phyloP scores from a whole-genome alignment of 768 basidiomycete species.

The Xerocomus spinulosus region DNA sequence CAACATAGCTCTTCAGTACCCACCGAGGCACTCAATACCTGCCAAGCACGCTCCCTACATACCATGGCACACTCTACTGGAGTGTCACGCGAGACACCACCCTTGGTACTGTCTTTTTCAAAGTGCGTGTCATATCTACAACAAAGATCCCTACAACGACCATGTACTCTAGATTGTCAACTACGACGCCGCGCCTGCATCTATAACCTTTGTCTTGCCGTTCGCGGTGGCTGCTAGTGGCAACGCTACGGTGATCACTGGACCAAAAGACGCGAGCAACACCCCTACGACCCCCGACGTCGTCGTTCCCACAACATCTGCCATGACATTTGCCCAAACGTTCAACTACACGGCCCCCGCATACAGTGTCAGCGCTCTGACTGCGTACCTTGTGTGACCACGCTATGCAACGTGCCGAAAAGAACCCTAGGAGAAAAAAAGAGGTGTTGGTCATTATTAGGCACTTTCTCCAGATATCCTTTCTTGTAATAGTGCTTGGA shows the following conservation, averaged over 20 bases:
- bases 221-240: constrained; percentile 46
- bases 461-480: too few species aligned
- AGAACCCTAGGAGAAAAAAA: too few species aligned
- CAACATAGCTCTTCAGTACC: constrained; percentile 53
- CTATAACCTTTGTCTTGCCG: constrained; percentile 50
- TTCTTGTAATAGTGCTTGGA: constrained; percentile 23
- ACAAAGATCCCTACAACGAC: background rate
- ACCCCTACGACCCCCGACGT: constrained; percentile 46
- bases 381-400: constrained; percentile 4
- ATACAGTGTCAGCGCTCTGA: constrained; percentile 38
- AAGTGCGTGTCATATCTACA: constrained; percentile 35
- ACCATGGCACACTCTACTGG: constrained; percentile 54
- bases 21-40: constrained; percentile 61
- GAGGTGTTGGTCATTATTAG: too few species aligned
- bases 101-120: constrained; percentile 45
- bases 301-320: constrained; percentile 43
- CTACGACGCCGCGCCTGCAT: constrained; percentile 36
- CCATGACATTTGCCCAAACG: constrained; percentile 43
- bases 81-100: constrained; percentile 40
- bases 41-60: constrained; percentile 53
- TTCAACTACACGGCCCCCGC: constrained; percentile 54
- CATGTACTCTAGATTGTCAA: constrained; percentile 45
- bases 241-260: constrained; percentile 47
- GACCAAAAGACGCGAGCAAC: constrained; percentile 49
- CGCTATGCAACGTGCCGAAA: too few species aligned